Evolutionary conservation across 441 rosid species (phyloP).

Genomic region (Populus trichocarpa): DNA sequence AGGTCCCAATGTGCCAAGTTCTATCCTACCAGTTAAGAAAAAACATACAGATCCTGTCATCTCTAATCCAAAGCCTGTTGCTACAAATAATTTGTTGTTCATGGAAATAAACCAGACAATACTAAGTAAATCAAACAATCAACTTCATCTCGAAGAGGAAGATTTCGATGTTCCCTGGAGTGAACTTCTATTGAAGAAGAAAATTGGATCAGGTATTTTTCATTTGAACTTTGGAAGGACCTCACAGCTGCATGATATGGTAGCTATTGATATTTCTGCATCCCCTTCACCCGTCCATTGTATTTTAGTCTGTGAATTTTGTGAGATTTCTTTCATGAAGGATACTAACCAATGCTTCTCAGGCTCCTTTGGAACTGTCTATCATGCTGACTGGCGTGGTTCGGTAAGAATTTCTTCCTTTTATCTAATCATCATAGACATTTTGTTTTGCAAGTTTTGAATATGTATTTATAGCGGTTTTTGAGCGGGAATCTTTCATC

Average conservation of each 20-base stretch:
- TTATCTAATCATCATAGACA: neutral
- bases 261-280: neutral
- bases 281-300: neutral
- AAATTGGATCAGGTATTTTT: conserved; percentile 80
- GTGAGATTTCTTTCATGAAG: conserved; percentile 9
- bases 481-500: neutral
- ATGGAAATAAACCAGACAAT: conserved; percentile 15
- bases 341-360: conserved; percentile 32
- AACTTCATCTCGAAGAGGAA: conserved; percentile 61
- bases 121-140: conserved; percentile 38
- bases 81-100: conserved; percentile 8
- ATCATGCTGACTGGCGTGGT: conserved; percentile 95
- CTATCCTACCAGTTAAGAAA: conserved; percentile 15
- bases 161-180: conserved; percentile 81
- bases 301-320: neutral
- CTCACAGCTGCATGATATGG: neutral
- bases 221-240: conserved; percentile 2
- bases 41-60: conserved; percentile 13
- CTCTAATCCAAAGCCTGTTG: conserved; percentile 24
- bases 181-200: conserved; percentile 71
- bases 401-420: conserved; percentile 46
- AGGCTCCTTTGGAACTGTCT: conserved; percentile 98
- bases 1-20: conserved; percentile 20
- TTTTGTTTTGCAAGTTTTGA: neutral
- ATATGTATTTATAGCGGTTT: neutral